Conservation (phyloP, 768 basidiomycete genomes). For the Phlebiopsis gigantea region DNA sequence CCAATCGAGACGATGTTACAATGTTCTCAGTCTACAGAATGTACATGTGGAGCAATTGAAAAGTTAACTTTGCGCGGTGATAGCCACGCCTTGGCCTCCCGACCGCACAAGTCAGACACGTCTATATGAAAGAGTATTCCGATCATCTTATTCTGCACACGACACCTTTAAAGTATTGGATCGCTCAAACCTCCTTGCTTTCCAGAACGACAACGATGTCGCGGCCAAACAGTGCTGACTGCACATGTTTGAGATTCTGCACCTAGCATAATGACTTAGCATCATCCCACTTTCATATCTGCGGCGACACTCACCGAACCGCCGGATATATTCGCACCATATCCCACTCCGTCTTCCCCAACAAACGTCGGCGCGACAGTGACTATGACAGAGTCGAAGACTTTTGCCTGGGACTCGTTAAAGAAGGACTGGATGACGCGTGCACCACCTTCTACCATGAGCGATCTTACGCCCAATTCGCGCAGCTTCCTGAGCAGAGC, state of each 20-base stretch:
- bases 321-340: slow-evolving; percentile 29
- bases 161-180: no score
- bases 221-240: slow-evolving; percentile 24
- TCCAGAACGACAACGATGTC: slow-evolving; percentile 26
- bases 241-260: slow-evolving; percentile 20
- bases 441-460: slow-evolving; percentile 98
- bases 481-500: slow-evolving; percentile 47
- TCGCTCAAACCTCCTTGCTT: no score
- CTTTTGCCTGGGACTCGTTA: slow-evolving; percentile 4
- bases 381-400: slow-evolving; percentile 70
- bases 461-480: slow-evolving; percentile 53
- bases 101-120: no score
- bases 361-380: slow-evolving; percentile 87
- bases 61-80: no score
- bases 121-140: no score
- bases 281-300: background rate
- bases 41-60: no score
- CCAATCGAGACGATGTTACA: no score
- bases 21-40: no score
- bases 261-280: slow-evolving; percentile 11
- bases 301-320: slow-evolving; percentile 14
- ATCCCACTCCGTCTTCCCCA: slow-evolving; percentile 65
- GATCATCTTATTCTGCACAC: no score
- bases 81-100: no score
- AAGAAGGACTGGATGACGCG: slow-evolving; percentile 75